These are phyloP conservation scores for Trichomonas tenax DNA, from an alignment of 208 protist species.

Conservation along the genomic window DNA sequence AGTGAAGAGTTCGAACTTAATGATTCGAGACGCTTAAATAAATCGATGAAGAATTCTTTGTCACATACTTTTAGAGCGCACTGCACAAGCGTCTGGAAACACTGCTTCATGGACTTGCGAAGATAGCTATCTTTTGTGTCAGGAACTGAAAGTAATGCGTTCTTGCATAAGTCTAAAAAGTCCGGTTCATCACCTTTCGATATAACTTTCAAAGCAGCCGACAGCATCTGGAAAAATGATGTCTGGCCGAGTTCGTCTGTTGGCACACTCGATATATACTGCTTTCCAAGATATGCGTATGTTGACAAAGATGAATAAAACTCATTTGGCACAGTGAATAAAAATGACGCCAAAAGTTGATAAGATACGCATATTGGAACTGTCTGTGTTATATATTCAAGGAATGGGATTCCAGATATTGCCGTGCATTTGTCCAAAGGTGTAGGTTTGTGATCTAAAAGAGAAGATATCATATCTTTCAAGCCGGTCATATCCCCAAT, in stretches of 20 bases:
- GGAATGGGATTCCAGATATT: not conserved
- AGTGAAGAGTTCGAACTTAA: not conserved
- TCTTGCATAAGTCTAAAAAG: not conserved
- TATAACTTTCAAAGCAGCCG: not conserved
- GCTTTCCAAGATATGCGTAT: not conserved
- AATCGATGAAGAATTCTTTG: not conserved
- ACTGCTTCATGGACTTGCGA: not conserved
- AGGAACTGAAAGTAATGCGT: not conserved
- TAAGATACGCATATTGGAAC: not conserved
- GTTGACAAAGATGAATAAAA: not conserved
- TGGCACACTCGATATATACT: not conserved
- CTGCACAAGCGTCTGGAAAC: not conserved
- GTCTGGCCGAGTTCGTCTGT: not conserved
- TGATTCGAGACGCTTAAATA: not conserved
- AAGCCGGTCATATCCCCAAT: not conserved
- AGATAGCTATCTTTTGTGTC: not conserved
- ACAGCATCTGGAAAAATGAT: not conserved
- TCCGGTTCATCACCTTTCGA: not conserved
- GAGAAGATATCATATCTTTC: not conserved
- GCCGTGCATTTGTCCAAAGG: not conserved
- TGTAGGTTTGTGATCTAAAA: not conserved
- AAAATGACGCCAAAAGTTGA: not conserved
- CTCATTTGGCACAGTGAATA: not conserved
- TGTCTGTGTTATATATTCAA: not conserved
- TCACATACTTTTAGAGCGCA: not conserved